phyloP scores from a whole-genome alignment of 192 early-diverging fungal genomes.

The Coemansia asiatica region DNA sequence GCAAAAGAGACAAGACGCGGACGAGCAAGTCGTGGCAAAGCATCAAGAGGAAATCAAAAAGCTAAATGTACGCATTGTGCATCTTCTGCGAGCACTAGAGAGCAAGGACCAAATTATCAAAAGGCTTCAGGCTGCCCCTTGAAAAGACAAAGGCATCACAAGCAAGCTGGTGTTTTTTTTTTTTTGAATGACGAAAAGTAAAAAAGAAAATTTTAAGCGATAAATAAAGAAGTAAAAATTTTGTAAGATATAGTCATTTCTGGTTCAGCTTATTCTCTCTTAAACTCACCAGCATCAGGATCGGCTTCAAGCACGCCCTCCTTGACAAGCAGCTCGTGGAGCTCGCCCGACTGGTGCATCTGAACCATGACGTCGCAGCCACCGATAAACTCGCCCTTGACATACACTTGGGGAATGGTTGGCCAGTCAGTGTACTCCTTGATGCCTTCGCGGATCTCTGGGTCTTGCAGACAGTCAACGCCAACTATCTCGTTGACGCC shows the following conservation, averaged over 20 bases:
- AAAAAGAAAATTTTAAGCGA: background rate
- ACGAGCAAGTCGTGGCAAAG: background rate
- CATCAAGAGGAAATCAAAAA: slow-evolving; percentile 18
- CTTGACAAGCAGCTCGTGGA: slow-evolving; percentile 75
- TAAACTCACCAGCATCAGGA: slow-evolving; percentile 23
- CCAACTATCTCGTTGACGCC: slow-evolving; percentile 78
- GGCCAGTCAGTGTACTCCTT: slow-evolving; percentile 96
- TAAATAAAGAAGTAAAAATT: background rate
- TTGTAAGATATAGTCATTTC: too few relatives aligned
- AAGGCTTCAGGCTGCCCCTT: slow-evolving; percentile 8
- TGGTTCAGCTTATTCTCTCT: slow-evolving; percentile 31
- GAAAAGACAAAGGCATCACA: too few relatives aligned
- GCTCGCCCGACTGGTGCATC: slow-evolving; percentile 88
- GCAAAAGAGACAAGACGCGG: background rate
- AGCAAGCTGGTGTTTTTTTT: background rate
- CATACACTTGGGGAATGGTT: slow-evolving; percentile 93
- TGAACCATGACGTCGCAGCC: slow-evolving; percentile 90
- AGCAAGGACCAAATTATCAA: slow-evolving; percentile 23
- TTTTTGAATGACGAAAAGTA: background rate
- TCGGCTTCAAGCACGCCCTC: slow-evolving; percentile 62
- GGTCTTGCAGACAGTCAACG: slow-evolving; percentile 86
- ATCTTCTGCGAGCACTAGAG: slow-evolving; percentile 43
- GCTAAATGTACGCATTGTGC: slow-evolving; percentile 33
- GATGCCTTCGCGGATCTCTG: slow-evolving; percentile 87
- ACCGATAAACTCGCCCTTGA: slow-evolving; percentile 95